Evolutionary conservation across 495 filamentous ascomycete genomes (phyloP), one percentile per base, ranked within the genome.

Genomic region (Achaetomiella virescens): DNA sequence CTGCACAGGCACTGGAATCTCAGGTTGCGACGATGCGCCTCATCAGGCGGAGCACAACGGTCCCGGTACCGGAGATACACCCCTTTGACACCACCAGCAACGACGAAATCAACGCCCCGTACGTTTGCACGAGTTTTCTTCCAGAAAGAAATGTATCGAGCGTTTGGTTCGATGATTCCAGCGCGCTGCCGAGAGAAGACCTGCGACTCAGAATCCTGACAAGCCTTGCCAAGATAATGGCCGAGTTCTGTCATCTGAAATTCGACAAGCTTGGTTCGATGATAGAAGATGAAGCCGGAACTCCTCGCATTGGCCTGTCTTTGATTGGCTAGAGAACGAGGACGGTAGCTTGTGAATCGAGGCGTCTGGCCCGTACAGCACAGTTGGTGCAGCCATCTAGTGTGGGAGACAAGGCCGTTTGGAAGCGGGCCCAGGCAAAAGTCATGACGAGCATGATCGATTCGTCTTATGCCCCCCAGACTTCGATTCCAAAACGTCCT

Each of bases 401-500:
- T 33, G 31, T 33, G 31, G 11, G 31, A 33, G 31, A 33, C 6
- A 11, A 11, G 6, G 11, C 6, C 31, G 31, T 33, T 11, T 33
- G 31, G 31, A 11, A 6, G 6, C 31, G 31, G 31, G 31, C 31
- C 31, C 6, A 33, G 31, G 31, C 38, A 3, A 43, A 51, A 40
- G 35, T 36, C 14, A 27, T 14, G 38, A 43, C 3, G 10, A 35
- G 15, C 29, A 15, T 29, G 36, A 61, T 12, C 40, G 49, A 0
- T 75, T 75, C 41, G 66, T 73, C 9, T 69, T 78, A 22, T 52
- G 60, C 2, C 66, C 66, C 61, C 64, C 67, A 5, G 73, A 75
- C 43, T 62, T 73, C 31, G 62, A 74, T 55, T 67, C 9, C 68
- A 74, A 46, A 75, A 75, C 51, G 38, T 74, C 27, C 27, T 76